phyloP scores from a whole-genome alignment of 306 rosid genomes.

The Inga laurina region DNA sequence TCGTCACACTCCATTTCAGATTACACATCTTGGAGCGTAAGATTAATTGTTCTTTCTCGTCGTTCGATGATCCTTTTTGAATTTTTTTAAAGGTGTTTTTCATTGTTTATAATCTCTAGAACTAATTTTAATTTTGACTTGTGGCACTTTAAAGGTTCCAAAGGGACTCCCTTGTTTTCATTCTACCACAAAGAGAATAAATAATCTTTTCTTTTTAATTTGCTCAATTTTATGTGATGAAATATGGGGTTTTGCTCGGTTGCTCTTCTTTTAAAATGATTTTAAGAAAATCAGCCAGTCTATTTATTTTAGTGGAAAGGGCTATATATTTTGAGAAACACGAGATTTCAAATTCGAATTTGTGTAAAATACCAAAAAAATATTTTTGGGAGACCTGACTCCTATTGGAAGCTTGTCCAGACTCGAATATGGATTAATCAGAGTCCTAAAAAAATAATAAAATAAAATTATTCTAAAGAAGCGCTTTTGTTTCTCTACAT shows the following conservation, averaged over 20 bases:
- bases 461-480: background rate
- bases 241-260: background rate
- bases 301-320: background rate
- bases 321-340: background rate
- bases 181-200: background rate
- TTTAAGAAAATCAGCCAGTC: background rate
- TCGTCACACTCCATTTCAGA: constrained; percentile 49
- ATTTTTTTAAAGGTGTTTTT: background rate
- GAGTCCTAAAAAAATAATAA: background rate
- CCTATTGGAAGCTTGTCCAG: background rate
- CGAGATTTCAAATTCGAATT: background rate
- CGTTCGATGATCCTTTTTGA: background rate
- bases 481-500: background rate
- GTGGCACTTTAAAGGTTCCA: background rate
- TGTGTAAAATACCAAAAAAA: background rate
- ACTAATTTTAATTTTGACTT: background rate
- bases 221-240: background rate
- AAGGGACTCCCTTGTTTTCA: background rate
- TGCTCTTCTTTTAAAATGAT: background rate
- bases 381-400: background rate
- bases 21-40: constrained; percentile 56
- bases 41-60: background rate
- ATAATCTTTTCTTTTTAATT: background rate
- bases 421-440: background rate
- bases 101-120: background rate